Evolutionary conservation across 352 stramenopile species (phyloP).

Genomic region (Stramenopiles sp.): DNA sequence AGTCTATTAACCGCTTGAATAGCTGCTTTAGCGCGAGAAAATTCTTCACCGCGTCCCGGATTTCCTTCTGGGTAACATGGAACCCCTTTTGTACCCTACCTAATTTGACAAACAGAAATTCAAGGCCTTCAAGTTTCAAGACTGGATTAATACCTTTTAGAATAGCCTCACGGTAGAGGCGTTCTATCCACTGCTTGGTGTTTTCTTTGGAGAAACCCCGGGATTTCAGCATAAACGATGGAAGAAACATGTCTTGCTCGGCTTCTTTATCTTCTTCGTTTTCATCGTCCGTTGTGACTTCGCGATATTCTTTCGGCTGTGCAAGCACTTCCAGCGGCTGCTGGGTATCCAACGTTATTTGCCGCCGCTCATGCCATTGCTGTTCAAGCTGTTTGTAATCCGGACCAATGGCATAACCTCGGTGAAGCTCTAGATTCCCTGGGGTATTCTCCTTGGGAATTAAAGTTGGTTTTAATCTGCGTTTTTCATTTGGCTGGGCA

Average conservation of each 20-base stretch:
- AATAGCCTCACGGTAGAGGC: not conserved
- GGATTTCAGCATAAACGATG: not conserved
- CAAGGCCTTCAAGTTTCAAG: not conserved
- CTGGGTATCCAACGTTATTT: not conserved
- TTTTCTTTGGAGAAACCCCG: not conserved
- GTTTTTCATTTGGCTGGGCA: not conserved
- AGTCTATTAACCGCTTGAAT: not conserved
- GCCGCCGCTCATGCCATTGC: not conserved
- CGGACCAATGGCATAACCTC: not conserved
- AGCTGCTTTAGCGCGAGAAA: not conserved
- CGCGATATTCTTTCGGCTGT: not conserved
- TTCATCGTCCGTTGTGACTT: not conserved
- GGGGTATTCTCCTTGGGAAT: not conserved
- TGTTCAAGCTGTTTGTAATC: not conserved
- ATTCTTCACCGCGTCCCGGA: not conserved
- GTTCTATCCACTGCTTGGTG: not conserved
- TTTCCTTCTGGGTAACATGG: not conserved
- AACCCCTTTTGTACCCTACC: not conserved
- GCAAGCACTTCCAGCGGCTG: not conserved
- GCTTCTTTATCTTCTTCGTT: not conserved
- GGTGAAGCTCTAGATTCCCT: not conserved
- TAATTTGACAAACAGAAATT: not conserved
- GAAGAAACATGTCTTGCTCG: not conserved
- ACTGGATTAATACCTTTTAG: not conserved
- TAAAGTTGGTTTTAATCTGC: not conserved